Evolutionary conservation across 106 monocot species (phyloP).

Genomic region (Acanthochlamys bracteata): DNA sequence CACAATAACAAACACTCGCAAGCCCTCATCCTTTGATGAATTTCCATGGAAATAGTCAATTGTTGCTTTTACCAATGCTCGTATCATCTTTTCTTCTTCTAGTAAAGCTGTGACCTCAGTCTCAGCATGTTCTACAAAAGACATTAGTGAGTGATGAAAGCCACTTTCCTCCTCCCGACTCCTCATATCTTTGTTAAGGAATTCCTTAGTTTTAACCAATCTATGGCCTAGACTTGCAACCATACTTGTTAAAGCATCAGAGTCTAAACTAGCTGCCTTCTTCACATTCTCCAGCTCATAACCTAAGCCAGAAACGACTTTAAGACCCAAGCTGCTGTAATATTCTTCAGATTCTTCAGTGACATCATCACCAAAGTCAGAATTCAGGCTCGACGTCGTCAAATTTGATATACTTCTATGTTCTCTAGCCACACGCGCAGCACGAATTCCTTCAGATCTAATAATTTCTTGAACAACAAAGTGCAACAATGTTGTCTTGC

Average conservation of each 20-base stretch:
- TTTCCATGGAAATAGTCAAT: conserved; percentile 62
- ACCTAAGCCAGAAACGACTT: conserved; percentile 28
- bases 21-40: conserved; percentile 51
- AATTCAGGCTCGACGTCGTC: conserved; percentile 18
- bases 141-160: conserved; percentile 28
- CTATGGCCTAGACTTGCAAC: conserved; percentile 25
- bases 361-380: conserved; percentile 19
- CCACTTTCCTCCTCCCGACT: conserved; percentile 37
- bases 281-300: conserved; percentile 56
- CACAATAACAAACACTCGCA: conserved; percentile 38
- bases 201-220: conserved; percentile 24
- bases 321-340: conserved; percentile 28
- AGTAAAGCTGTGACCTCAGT: conserved; percentile 20
- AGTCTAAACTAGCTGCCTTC: conserved; percentile 42
- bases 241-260: conserved; percentile 22
- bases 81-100: conserved; percentile 38
- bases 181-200: conserved; percentile 38
- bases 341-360: conserved; percentile 24
- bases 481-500: conserved; percentile 52
- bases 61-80: conserved; percentile 48
- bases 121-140: conserved; percentile 46
- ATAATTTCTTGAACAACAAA: conserved; percentile 59
- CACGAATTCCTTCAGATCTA: conserved; percentile 42
- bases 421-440: conserved; percentile 23
- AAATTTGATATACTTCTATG: conserved; percentile 18